Base-by-base conservation (phyloP, 352 stramenopile genomes). In the Vaucheria bursata region DNA sequence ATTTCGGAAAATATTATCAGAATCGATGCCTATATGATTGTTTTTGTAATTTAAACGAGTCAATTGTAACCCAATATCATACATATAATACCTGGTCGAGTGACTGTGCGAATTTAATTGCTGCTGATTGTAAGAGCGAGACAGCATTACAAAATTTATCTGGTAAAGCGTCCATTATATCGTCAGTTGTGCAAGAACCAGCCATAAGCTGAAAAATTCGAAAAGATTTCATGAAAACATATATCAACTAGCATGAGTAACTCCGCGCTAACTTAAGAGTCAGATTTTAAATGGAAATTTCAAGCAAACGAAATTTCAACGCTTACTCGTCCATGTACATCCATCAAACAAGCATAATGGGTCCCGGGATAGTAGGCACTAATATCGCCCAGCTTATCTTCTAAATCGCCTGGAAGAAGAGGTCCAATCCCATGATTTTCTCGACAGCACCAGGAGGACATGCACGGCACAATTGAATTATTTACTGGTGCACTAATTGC, bases 371-470 rank as follows among this genome's bases (percentile, higher is more conserved):
- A 72, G 31, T 72, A 72, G 31, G 6, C 5, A 2, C 33, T 2
- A 50, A 72, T 72, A 2, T 8, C 6, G 29, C 65, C 40, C 6
- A 72, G 65, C 65, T 72, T 40, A 36, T 29, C 40, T 40, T 72
- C 65, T 12, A 72, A 35, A 29, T 72, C 12, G 32, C 40, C 65
- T 7, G 65, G 12, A 2, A 72, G 65, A 8, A 2, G 4, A 40
- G 65, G 65, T 2, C 4, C 65, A 29, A 72, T 72, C 29, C 65
- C 65, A 2, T 29, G 33, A 35, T 35, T 72, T 35, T 72, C 31
- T 12, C 65, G 36, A 40, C 65, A 72, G 65, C 65, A 72, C 65
- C 65, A 72, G 6, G 65, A 72, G 29, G 65, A 72, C 65, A 25
- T 72, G 59, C 45, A n/a, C n/a, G n/a, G n/a, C n/a, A n/a, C n/a